Evolutionary conservation across 139 green algal species (phyloP), one percentile per base, ranked within the genome.

Genomic region (Haematococcus lacustris): DNA sequence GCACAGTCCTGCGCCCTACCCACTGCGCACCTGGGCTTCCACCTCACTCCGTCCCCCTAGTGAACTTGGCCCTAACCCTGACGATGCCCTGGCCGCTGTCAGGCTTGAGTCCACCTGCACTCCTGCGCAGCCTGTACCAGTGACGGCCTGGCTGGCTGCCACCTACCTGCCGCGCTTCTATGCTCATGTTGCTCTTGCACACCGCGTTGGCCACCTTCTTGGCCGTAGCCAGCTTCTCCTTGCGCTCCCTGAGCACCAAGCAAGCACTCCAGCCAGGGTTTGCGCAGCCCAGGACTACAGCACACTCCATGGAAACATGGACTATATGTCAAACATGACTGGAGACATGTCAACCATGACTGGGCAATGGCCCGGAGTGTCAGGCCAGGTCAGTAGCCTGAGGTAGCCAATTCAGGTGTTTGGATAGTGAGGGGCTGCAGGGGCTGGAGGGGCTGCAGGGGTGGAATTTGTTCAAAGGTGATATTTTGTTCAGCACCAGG

Each of bases 111-210:
- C 17, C 17, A 35, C 21, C 53, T 34, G 23, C 17, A 30, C 5
- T 23, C 30, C 60, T 33, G 63, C 21, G 4, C 9, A 30, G 17
- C 53, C 53, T 23, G 3, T 47, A 38, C 66, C 38, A 53, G 37
- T 67, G 40, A 25, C 70, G 85, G 68, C 41, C 76, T 38, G 30
- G 71, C 50, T 1, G 21, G n/a, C 5, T 38, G 64, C 37, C 2
- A 7, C 67, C 1, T 13, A 64, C 67, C 67, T 69, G 50, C 2
- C 74, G 68, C 6, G 68, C 68, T 68, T 93, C 89, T 40, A 97
- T 71, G 76, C 94, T 86, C 51, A 92, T 70, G 51, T 92, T 88
- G 32, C 71, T 87, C 30, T 84, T 83, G 67, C 79, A 84, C 9
- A 87, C 87, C n/a, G 76, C 60, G 7, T 39, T 61, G 6, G 83